Evolutionary conservation across 2,329 filamentous ascomycete species (phyloP), one percentile per base, ranked within the genome.

Genomic region (Plenodomus biglobosus): DNA sequence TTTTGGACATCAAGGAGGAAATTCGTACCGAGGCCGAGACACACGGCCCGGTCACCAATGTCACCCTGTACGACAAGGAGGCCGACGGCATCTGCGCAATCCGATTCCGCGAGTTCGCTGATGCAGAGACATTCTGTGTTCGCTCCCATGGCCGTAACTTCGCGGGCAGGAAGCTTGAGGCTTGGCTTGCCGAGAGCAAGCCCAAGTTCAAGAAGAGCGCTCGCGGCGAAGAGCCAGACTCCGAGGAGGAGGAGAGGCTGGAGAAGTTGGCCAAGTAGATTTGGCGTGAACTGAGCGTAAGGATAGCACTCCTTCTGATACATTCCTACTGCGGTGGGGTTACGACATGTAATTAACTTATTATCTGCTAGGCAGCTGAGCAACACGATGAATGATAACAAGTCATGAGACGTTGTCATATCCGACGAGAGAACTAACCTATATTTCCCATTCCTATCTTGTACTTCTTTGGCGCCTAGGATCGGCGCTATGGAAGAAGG

Each of bases 1-100:
- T 95, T 50, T 77, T 95, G 32, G 92, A 97, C 55, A 95, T 97
- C 75, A 95, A 95, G 68, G 88, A 96, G 69, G 94, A 99, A 68
- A 89, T 97, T 46, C 83, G 89, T 38, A 90, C 96, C 42, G 92
- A 96, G 73, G 95, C 90, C 70, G 80, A 83, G 48, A 95, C 95
- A 73, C 77, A 94, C 13, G 94, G 94, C 2, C 80, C 86, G 19
- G 90, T 97, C 30, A 95, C 91, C 24, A 96, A 95, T 65, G 89
- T 97, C 35, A 85, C 94, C 2, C 77, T 99, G 15, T 99, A 88
- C 69, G 94, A 99, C 69, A 79, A 86, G 55, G 95, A 99, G 72
- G 75, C 82, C 3, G 87, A 90, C 0, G 94, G 94, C 16, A 82
- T 97, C 32, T 87, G 92, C 8, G 92, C 85, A 44, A 88, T 99